Evolutionary conservation across 2,329 filamentous ascomycete genomes (phyloP).

Genomic region (Aurifilum marmelostoma): DNA sequence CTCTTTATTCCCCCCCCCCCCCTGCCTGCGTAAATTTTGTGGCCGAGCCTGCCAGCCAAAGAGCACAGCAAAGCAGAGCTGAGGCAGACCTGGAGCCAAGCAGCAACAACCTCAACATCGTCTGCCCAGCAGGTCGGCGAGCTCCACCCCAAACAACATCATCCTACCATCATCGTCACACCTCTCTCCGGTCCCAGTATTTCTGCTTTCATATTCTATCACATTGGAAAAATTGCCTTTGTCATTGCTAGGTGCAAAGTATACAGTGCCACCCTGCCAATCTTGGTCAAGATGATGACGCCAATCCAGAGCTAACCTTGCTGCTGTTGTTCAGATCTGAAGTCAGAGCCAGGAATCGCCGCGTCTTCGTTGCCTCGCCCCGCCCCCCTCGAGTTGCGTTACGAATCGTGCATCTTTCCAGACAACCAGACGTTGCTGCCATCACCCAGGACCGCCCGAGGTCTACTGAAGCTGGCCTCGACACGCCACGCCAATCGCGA

Average conservation of each 20-base stretch:
- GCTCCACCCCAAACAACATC: conserved; percentile 17
- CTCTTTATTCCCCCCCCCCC: background rate
- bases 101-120: conserved; percentile 23
- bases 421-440: background rate
- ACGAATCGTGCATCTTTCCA: background rate
- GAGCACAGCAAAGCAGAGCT: conserved; percentile 17
- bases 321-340: background rate
- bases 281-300: background rate
- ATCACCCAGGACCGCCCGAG: background rate
- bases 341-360: conserved; percentile 1
- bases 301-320: conserved; percentile 7
- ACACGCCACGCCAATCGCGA: conserved; percentile 1
- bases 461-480: conserved; percentile 8
- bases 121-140: conserved; percentile 15
- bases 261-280: background rate
- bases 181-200: background rate
- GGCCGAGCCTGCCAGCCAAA: conserved; percentile 24
- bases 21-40: conserved; percentile 27
- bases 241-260: conserved; percentile 3
- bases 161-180: conserved; percentile 16
- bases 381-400: background rate
- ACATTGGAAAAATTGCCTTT: background rate
- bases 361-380: background rate
- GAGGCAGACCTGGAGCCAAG: background rate
- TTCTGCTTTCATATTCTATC: background rate